Evolutionary conservation across 2,329 filamentous ascomycete species (phyloP), one percentile per base, ranked within the genome.

Genomic region (Teratosphaeria zuluensis): DNA sequence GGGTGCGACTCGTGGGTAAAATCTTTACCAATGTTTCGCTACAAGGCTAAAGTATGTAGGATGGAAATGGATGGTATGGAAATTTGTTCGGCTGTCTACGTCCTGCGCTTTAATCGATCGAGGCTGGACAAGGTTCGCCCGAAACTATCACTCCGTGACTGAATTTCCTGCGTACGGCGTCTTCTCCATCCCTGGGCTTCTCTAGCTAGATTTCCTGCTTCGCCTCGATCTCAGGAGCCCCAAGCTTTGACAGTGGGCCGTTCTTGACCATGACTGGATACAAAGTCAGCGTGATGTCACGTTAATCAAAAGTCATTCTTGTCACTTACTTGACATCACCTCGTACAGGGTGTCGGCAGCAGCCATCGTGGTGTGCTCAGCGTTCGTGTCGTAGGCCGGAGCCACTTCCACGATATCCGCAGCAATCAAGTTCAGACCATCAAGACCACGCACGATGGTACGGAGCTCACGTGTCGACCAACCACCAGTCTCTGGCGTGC

Each of bases 381-480:
- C 85, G 63, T 88, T 88, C 4, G 85, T 88, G 66, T 88, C 85
- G 64, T 88, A 88, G 0, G 85, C 85, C 4, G 85, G 85, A 65
- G 85, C 85, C 55, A 90, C 87, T 73, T 90, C 87, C 2, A 90
- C 87, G 56, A 90, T 83, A 72, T 90, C 87, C 0, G 85, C 84
- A 2, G 79, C 86, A 14, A 89, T 82, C 19, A 89, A 70, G 24
- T 64, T 89, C 51, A 90, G 76, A 12, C 81, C 80, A 68, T 89
- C 85, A 1, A 90, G 72, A 0, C 87, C 87, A 3, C 86, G 77
- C 35, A 90, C 76, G 60, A 90, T 89, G 0, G 86, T 88, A 53
- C 87, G 77, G 9, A 90, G 76, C 77, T 90, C 87, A 33, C 87
- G 76, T 0, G 87, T 90, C 1, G 83, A 84, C 87, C 87, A 90